phyloP scores from a whole-genome alignment of 1,139 yeast species.

The Geotrichum europaeum region DNA sequence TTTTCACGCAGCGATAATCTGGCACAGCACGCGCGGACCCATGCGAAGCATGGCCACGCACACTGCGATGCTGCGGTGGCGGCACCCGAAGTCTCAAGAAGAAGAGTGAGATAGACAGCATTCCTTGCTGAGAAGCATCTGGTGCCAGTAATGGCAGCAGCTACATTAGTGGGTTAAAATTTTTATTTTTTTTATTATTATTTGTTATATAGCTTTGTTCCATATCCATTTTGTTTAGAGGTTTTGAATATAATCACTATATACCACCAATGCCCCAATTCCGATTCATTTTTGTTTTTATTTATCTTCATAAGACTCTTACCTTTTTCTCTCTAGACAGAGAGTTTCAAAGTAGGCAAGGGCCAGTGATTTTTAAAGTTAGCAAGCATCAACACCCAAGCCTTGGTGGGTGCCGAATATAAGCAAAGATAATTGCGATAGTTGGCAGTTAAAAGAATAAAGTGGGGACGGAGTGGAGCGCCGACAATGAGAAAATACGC shows the following conservation, averaged over 20 bases:
- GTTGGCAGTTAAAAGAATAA: not conserved
- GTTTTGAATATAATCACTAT: not conserved
- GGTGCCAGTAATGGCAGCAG: not conserved
- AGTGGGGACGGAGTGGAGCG: not conserved
- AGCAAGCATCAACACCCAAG: not conserved
- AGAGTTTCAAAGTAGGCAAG: too few species aligned
- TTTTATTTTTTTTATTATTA: not conserved
- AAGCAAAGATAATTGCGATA: not conserved
- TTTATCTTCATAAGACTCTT: not conserved
- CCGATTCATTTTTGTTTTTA: not conserved
- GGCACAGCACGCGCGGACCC: conserved; percentile 69
- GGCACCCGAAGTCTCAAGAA: not conserved
- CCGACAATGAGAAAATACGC: not conserved
- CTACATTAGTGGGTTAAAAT: not conserved
- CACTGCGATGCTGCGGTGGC: not conserved
- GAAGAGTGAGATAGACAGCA: not conserved
- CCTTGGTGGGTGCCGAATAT: not conserved
- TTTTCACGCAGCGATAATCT: conserved; percentile 72
- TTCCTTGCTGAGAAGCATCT: not conserved
- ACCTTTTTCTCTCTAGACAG: not conserved
- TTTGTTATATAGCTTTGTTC: not conserved
- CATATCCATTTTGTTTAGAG: not conserved
- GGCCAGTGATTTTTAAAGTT: not conserved
- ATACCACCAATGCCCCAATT: not conserved
- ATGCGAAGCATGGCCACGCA: not conserved